Evolutionary conservation across 1,139 yeast species (phyloP).

Genomic region (Debaryomyces psychrophilus): DNA sequence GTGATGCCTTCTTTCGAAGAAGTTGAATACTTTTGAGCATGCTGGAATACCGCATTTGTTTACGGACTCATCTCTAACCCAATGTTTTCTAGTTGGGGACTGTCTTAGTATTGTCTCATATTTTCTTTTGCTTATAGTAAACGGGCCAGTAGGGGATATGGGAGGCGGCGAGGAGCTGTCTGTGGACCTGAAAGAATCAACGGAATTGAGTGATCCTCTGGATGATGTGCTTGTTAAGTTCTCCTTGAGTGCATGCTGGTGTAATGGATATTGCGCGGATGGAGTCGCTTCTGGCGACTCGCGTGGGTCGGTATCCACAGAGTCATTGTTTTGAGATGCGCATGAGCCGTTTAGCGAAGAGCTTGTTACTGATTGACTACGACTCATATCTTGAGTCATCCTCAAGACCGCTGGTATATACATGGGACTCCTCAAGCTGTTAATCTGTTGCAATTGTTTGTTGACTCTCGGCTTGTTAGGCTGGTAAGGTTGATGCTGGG

Average conservation of each 20-base stretch:
- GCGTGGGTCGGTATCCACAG: neutral
- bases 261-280: neutral
- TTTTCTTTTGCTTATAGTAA: constrained; percentile 18
- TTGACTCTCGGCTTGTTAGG: constrained; percentile 8
- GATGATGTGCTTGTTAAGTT: constrained; percentile 14
- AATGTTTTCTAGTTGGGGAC: constrained; percentile 69
- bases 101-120: constrained; percentile 37
- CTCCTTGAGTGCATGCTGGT: constrained; percentile 10
- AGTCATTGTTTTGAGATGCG: neutral
- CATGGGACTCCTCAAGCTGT: constrained; percentile 79
- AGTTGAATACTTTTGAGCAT: constrained; percentile 68
- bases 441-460: constrained; percentile 55
- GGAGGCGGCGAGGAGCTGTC: constrained; percentile 27
- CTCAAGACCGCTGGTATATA: constrained; percentile 90
- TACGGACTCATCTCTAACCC: constrained; percentile 75
- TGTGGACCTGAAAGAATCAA: constrained; percentile 41
- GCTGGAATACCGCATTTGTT: constrained; percentile 57
- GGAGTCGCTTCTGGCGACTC: constrained; percentile 9
- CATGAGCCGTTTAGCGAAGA: constrained; percentile 1
- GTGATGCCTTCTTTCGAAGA: constrained; percentile 88
- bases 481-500: constrained; percentile 10
- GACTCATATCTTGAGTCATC: constrained; percentile 30
- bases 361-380: constrained; percentile 10
- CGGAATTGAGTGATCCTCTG: constrained; percentile 36
- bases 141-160: constrained; percentile 16